A percentile compares a stretch with the other conserved stretches of the same genome.
Conservation (phyloP, 1,284 basidiomycete genomes). For the Rhodotorula sp. region DNA sequence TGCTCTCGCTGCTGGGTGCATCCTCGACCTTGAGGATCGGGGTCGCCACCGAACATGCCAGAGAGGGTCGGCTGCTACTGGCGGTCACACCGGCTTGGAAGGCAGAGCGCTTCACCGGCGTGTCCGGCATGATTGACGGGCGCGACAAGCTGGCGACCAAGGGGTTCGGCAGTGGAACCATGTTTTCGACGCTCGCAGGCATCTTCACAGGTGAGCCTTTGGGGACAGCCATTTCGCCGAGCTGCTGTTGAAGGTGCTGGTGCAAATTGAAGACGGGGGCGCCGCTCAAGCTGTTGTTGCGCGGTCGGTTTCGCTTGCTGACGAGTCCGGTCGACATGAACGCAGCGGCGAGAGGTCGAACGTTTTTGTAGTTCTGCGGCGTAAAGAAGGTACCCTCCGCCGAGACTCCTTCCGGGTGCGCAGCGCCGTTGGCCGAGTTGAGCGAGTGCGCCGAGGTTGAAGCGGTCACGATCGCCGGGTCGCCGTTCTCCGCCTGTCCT, state of each 20-base stretch:
- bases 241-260: slow-evolving; percentile 33
- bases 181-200: not conserved
- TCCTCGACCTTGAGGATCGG: slow-evolving; percentile 5
- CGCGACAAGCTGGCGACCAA: slow-evolving; percentile 21
- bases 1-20: not conserved
- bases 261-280: slow-evolving; percentile 33
- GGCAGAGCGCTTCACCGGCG: slow-evolving; percentile 44
- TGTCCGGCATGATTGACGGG: slow-evolving; percentile 50
- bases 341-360: slow-evolving; percentile 51
- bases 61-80: not conserved
- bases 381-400: slow-evolving; percentile 37
- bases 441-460: slow-evolving; percentile 32
- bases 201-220: slow-evolving; percentile 19
- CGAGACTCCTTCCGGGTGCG: slow-evolving; percentile 1
- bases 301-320: slow-evolving; percentile 44
- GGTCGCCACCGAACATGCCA: not conserved
- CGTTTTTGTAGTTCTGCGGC: slow-evolving; percentile 51
- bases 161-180: slow-evolving; percentile 9
- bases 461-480: slow-evolving; percentile 4
- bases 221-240: not conserved
- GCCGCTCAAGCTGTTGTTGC: slow-evolving; percentile 23
- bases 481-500: slow-evolving; percentile 12
- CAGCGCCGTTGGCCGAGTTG: slow-evolving; percentile 13
- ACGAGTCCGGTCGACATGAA: slow-evolving; percentile 52
- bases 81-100: slow-evolving; percentile 16